phyloP scores from a whole-genome alignment of 108 stramenopile genomes.

The Seminavis robusta region DNA sequence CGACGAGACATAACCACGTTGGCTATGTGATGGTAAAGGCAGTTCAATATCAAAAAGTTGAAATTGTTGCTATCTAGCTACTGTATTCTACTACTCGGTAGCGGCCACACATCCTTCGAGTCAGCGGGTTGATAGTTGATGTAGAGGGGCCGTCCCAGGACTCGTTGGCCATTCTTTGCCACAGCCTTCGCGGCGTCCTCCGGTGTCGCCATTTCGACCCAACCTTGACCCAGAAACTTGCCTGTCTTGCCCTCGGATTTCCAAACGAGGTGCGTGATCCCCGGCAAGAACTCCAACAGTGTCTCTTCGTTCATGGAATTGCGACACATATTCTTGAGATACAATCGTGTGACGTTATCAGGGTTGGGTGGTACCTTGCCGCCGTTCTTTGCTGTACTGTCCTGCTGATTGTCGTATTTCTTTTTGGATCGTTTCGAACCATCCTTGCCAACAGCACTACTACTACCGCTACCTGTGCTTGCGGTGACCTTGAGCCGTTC shows the following conservation, averaged over 20 bases:
- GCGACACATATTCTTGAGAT: slow-evolving; percentile 55
- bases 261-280: slow-evolving; percentile 52
- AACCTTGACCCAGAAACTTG: slow-evolving; percentile 48
- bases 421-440: background rate
- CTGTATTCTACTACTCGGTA: slow-evolving; percentile 30
- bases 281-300: slow-evolving; percentile 38
- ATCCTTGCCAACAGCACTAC: too few species aligned
- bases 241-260: slow-evolving; percentile 21
- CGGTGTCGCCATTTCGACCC: slow-evolving; percentile 62
- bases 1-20: too few species aligned
- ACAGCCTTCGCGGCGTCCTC: slow-evolving; percentile 60
- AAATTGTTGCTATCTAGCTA: too few species aligned
- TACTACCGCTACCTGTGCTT: too few species aligned
- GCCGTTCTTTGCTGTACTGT: slow-evolving; percentile 13
- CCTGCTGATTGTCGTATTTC: background rate
- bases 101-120: slow-evolving; percentile 73
- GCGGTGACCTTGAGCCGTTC: too few species aligned
- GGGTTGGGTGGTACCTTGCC: too few species aligned
- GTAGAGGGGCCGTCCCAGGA: slow-evolving; percentile 45
- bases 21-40: too few species aligned
- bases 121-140: slow-evolving; percentile 48
- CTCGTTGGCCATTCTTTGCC: slow-evolving; percentile 32
- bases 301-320: slow-evolving; percentile 37
- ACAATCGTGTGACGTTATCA: slow-evolving; percentile 42
- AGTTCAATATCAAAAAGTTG: too few species aligned